Base-by-base conservation (phyloP, 306 rosid species). In the Corylus avellana region DNA sequence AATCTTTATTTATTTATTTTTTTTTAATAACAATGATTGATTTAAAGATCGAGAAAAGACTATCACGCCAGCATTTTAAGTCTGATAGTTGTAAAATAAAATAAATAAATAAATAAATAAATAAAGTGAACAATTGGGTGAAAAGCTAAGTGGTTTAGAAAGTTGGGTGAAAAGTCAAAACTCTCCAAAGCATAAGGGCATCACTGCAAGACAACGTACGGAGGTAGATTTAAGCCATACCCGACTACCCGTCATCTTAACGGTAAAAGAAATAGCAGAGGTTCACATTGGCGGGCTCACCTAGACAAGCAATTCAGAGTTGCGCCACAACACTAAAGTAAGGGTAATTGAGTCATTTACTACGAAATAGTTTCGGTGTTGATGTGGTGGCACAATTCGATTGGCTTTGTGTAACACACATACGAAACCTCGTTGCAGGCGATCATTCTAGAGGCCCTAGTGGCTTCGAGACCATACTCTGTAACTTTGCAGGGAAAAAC, bases 401-500 rank as follows among this genome's bases (percentile, higher is more conserved):
- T 72, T 80, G 61, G 49, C 1, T 1, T 0, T 0, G 2, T 6
- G 0, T 1, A 1, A 4, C 2, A 44, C 14, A 3, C 12, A 17
- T 53, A 8, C 4, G 7, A 25, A 53, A 13, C 51, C 76, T 32
- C n/a, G 16, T 49, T 7, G 73, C 66, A 59, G 22, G 64, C 2
- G 70, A 73, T 58, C 22, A 7, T 39, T 25, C 37, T 27, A 59
- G 18, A 78, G 68, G 58, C 32, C 48, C 86, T 71, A 50, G 54
- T 10, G 16, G 2, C 13, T 12, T 54, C 8, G 80, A 69, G 61
- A 74, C 76, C 3, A 13, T 49, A 42, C 20, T 8, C 75, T 47
- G 75, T 50, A 29, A 68, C 64, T 77, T 77, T 67, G 12, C 62
- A 47, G 72, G 59, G 47, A 37, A 62, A 75, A 88, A 78, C 91